Conservation (phyloP, 805 yeast genomes). For the Ogataea degrootiae region DNA sequence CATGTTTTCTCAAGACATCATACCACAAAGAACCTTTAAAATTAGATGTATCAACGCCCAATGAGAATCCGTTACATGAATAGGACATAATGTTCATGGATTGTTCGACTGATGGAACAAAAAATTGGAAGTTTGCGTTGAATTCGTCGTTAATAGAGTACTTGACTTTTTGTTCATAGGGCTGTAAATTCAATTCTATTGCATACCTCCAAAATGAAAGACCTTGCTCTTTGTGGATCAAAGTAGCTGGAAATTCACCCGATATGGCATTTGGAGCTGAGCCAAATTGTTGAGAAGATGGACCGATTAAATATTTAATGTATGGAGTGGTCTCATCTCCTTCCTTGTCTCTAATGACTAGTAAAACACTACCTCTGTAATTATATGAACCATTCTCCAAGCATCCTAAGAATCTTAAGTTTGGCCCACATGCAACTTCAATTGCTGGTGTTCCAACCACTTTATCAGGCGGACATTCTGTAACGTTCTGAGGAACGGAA, state of each 20-base stretch:
- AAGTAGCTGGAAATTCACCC: conserved; percentile 45
- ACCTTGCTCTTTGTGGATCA: conserved; percentile 40
- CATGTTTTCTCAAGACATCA: conserved; percentile 73
- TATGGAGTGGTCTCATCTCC: conserved; percentile 18
- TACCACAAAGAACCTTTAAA: conserved; percentile 82
- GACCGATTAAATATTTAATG: conserved; percentile 34
- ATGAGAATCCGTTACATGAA: conserved; percentile 89
- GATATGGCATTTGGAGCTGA: conserved; percentile 4
- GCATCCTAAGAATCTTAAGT: conserved; percentile 62
- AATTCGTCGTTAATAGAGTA: conserved; percentile 53
- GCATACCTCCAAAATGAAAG: conserved; percentile 63
- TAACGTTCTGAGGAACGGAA: conserved; percentile 16
- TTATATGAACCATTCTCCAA: conserved; percentile 42
- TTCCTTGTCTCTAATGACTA: conserved; percentile 50
- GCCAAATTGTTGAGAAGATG: conserved; percentile 19
- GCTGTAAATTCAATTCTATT: conserved; percentile 44
- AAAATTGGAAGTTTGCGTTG: conserved; percentile 51
- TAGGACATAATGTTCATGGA: conserved; percentile 79
- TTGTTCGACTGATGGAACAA: conserved; percentile 55
- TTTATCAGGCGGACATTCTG: conserved; percentile 20
- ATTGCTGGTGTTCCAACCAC: conserved; percentile 27
- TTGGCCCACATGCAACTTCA: conserved; percentile 73
- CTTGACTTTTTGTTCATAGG: conserved; percentile 55
- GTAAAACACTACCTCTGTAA: conserved; percentile 65
- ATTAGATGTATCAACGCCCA: conserved; percentile 57